Base-by-base conservation (phyloP, 768 basidiomycete species). In the Glaciozyma martinii region DNA sequence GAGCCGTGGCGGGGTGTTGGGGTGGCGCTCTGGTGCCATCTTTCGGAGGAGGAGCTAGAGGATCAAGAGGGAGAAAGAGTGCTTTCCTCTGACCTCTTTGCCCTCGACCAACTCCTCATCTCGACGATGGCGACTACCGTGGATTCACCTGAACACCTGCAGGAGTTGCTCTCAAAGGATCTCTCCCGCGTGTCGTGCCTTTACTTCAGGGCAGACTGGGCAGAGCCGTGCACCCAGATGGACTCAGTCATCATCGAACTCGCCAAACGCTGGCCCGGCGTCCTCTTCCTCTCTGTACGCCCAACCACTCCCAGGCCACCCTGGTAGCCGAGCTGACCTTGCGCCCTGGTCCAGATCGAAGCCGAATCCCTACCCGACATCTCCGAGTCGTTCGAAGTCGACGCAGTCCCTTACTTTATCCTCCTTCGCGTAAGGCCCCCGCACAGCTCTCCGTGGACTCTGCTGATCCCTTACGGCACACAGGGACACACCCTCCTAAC, bases 151-250 rank as follows among this genome's bases (percentile, higher is more conserved):
- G 77, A 81, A 2, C 82, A 89, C 57, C 90, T 98, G 78, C 84
- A 89, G 75, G 73, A 78, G 10, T 77, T 89, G 13, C 83, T 97
- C 55, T 85, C 85, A 0, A 73, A 77, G 27, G 93, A 98, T 77
- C 83, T 99, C 42, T 77, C 82, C 25, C 80, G 88, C 27, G 82
- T 94, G 29, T 92, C 92, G 6, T 80, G 94, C 44, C 84, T 95
- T 74, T 90, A 88, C 78, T 99, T 97, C 76, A 93, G 91, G 88
- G 89, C 93, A 50, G 84, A 77, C 88, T 80, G 90, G 90, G 95
- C 91, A 0, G 87, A 84, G 66, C 91, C 92, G 47, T 98, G 93
- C 80, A 81, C 81, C 71, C 82, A 86, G 72, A 94, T 95, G 87
- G 92, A 91, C 78, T 80, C 84, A 52, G 83, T 92, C 8, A 83